A percentile compares a stretch with the other conserved stretches of the same genome.
Evolutionary conservation across 1,139 yeast species (phyloP).

Genomic region (Meyerozyma carpophila): DNA sequence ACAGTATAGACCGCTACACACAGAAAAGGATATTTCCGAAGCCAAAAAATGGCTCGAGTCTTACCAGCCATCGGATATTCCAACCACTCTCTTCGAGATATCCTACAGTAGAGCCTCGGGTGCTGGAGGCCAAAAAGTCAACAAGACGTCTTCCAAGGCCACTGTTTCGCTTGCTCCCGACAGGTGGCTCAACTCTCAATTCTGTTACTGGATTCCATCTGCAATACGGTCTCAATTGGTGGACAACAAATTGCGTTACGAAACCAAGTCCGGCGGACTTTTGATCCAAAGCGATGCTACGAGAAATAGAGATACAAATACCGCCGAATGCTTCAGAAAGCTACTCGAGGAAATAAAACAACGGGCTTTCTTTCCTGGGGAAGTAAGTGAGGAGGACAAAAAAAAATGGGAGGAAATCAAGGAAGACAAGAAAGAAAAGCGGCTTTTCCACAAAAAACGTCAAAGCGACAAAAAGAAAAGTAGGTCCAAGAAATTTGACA

Average conservation of each 20-base stretch:
- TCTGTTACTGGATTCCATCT: conserved; percentile 58
- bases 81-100: conserved; percentile 44
- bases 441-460: conserved; percentile 49
- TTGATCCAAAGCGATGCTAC: conserved; percentile 58
- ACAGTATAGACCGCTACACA: not conserved
- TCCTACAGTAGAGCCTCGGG: conserved; percentile 77
- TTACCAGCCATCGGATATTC: conserved; percentile 35
- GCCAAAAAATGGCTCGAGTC: conserved; percentile 44
- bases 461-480: conserved; percentile 51
- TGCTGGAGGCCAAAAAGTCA: conserved; percentile 94
- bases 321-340: conserved; percentile 55
- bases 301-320: conserved; percentile 56
- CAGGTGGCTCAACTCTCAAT: conserved; percentile 42
- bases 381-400: conserved; percentile 42
- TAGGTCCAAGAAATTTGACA: conserved; percentile 37
- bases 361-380: conserved; percentile 45
- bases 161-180: conserved; percentile 48
- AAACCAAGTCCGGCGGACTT: conserved; percentile 53
- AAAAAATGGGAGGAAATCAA: conserved; percentile 53
- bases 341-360: conserved; percentile 49
- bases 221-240: conserved; percentile 42
- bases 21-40: conserved; percentile 18
- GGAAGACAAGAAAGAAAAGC: conserved; percentile 39
- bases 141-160: conserved; percentile 78
- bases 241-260: conserved; percentile 42